Percentiles rank a stretch among this genome's conserved stretches.
phyloP scores from a whole-genome alignment of 208 protist genomes.

The Leishmania tarentolae region DNA sequence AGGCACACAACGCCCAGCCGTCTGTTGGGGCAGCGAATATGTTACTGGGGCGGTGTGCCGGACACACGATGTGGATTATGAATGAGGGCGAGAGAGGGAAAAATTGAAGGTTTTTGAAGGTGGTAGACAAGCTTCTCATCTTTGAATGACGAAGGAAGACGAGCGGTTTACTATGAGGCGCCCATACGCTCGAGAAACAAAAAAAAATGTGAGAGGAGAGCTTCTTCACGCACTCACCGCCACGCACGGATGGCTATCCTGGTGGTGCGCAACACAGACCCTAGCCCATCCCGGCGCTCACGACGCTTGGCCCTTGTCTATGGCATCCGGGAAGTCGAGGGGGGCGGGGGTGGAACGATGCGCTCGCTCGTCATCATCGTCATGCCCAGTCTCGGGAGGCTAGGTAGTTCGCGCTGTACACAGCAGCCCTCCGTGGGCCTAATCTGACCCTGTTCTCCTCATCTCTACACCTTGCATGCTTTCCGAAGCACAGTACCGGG shows the following conservation, averaged over 20 bases:
- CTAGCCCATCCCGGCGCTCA: neutral
- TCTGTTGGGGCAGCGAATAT: too few species aligned
- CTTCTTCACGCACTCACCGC: neutral
- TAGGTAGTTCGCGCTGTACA: neutral
- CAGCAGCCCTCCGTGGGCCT: neutral
- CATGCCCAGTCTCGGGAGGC: neutral
- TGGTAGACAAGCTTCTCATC: neutral
- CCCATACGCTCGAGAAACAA: too few species aligned
- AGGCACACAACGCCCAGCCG: neutral
- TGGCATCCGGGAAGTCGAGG: too few species aligned
- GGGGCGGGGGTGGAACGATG: neutral
- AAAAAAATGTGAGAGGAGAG: neutral
- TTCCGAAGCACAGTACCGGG: neutral
- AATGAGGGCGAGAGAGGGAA: neutral
- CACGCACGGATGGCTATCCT: neutral
- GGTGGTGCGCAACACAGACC: neutral
- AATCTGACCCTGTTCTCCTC: neutral
- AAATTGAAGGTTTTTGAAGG: neutral
- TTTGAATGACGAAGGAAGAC: neutral
- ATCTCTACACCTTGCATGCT: neutral
- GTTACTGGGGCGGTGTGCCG: neutral
- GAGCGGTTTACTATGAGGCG: neutral
- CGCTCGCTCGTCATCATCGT: neutral
- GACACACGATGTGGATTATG: neutral
- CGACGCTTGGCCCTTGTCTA: too few species aligned